phyloP scores from a whole-genome alignment of 257 asterid genomes.

The Solanum piurae region DNA sequence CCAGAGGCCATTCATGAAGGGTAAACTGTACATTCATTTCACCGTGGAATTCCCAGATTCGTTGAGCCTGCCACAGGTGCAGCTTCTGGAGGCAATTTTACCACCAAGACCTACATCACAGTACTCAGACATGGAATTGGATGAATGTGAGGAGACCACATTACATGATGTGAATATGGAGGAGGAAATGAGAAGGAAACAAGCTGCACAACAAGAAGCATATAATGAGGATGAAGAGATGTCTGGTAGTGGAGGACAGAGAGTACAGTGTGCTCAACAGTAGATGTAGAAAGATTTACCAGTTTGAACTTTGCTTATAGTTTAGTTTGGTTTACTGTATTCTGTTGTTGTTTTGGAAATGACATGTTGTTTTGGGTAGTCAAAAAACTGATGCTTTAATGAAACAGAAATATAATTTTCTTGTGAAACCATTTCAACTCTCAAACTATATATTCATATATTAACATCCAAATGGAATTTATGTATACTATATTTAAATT shows the following conservation, averaged over 20 bases:
- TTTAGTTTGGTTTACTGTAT: background rate
- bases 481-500: too few species aligned
- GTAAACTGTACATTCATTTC: conserved; percentile 51
- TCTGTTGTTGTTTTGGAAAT: background rate
- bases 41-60: conserved; percentile 51
- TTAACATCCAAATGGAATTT: background rate
- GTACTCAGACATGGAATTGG: conserved; percentile 57
- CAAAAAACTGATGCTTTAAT: background rate
- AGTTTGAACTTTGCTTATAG: background rate
- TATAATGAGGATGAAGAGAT: conserved; percentile 61
- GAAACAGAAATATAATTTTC: background rate
- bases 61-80: conserved; percentile 31
- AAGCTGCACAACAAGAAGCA: conserved; percentile 49
- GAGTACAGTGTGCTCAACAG: conserved; percentile 86
- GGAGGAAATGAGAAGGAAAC: conserved; percentile 63
- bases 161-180: conserved; percentile 58
- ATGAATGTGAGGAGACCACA: conserved; percentile 72
- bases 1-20: conserved; percentile 55
- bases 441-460: background rate
- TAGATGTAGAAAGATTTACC: background rate
- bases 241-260: conserved; percentile 63
- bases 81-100: conserved; percentile 27
- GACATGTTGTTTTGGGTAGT: background rate
- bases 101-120: conserved; percentile 36
- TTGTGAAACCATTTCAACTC: background rate